Conservation (phyloP, 345 rosid genomes). For the Excoecaria agallocha region DNA sequence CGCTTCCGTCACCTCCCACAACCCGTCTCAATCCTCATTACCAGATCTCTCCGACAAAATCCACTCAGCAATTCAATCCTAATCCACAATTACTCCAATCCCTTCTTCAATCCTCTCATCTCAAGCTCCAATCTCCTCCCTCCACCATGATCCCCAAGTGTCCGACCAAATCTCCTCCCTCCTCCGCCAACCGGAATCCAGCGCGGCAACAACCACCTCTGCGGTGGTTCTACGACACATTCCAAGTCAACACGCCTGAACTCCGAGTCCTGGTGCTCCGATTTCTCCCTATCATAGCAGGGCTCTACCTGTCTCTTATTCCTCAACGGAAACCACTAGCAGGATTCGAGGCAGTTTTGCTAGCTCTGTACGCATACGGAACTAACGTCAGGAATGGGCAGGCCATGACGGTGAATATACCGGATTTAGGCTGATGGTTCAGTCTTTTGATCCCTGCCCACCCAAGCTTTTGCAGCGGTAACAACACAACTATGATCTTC, state of each 20-base stretch:
- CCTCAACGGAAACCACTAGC: slow-evolving; percentile 8
- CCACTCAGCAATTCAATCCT: slow-evolving; percentile 41
- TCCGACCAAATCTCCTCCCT: slow-evolving; percentile 62
- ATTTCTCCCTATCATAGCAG: slow-evolving; percentile 64
- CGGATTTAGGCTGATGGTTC: too few species aligned
- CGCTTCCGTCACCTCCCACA: background rate
- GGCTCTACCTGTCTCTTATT: slow-evolving; percentile 72
- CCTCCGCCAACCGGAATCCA: slow-evolving; percentile 63
- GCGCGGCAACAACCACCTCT: slow-evolving; percentile 79
- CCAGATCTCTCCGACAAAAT: slow-evolving; percentile 25
- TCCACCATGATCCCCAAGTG: slow-evolving; percentile 54
- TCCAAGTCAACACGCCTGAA: slow-evolving; percentile 54
- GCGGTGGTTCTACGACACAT: slow-evolving; percentile 92
- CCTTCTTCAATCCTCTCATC: slow-evolving; percentile 44
- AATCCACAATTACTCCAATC: slow-evolving; percentile 41
- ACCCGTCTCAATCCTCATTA: slow-evolving; percentile 11
- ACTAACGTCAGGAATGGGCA: too few species aligned
- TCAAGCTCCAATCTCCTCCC: slow-evolving; percentile 36
- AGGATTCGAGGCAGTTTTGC: too few species aligned
- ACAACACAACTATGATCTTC: too few species aligned
- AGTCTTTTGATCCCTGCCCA: too few species aligned
- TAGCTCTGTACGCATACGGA: too few species aligned
- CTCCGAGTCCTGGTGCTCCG: slow-evolving; percentile 77
- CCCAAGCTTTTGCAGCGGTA: too few species aligned
- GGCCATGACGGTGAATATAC: too few species aligned